Evolutionary conservation across 1,139 yeast species (phyloP).

Genomic region (Pichia sp.): DNA sequence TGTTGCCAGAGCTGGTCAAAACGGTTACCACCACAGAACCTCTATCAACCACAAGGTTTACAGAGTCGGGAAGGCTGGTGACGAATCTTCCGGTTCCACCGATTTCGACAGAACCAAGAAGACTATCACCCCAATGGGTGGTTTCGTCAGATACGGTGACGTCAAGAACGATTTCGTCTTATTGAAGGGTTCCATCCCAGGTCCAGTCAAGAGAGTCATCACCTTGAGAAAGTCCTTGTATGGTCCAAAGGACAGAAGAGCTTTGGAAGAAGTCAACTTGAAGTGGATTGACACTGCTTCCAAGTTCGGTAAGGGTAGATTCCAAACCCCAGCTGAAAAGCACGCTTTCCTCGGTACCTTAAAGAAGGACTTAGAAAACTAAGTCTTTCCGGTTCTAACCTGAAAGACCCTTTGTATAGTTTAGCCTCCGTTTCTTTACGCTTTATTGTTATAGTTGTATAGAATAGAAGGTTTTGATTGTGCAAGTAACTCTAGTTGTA

Average conservation of each 20-base stretch:
- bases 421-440: neutral
- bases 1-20: conserved; percentile 99
- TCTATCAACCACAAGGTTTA: conserved; percentile 99
- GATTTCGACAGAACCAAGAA: conserved; percentile 99
- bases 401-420: neutral
- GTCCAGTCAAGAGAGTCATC: conserved; percentile 98
- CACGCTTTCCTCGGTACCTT: conserved; percentile 99
- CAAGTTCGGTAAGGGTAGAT: conserved; percentile 99
- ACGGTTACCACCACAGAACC: conserved; percentile 99
- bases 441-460: too few relatives aligned
- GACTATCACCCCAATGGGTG: conserved; percentile 99
- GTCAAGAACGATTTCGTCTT: conserved; percentile 96
- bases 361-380: conserved; percentile 69
- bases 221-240: conserved; percentile 98
- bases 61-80: conserved; percentile 97
- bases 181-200: conserved; percentile 99
- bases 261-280: conserved; percentile 92
- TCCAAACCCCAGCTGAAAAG: conserved; percentile 99
- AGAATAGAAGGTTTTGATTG: neutral
- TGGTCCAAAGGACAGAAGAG: conserved; percentile 97
- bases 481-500: neutral
- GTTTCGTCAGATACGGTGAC: conserved; percentile 98
- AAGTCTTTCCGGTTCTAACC: neutral
- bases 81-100: conserved; percentile 92
- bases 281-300: conserved; percentile 99